Percentiles rank a stretch among this genome's conserved stretches.
phyloP scores from a whole-genome alignment of 208 protist genomes.

The Porcisia deanei region DNA sequence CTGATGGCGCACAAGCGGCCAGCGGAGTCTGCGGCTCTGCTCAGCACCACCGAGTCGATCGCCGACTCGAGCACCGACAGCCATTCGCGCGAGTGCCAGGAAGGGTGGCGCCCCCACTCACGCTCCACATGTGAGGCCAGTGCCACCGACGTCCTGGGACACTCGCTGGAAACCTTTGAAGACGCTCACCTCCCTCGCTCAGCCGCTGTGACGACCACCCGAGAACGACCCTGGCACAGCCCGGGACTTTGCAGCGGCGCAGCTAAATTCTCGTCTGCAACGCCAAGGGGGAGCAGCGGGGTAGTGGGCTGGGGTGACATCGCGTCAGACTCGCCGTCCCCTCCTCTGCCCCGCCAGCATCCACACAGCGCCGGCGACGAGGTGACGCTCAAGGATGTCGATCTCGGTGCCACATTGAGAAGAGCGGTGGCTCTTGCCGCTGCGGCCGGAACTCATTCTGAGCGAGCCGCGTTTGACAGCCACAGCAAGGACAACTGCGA shows the following conservation, averaged over 20 bases:
- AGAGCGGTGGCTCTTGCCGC: constrained; percentile 29
- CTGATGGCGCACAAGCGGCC: not conserved
- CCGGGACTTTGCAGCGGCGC: not conserved
- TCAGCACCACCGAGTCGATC: not conserved
- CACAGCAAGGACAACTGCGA: not conserved
- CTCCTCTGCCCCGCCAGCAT: not conserved
- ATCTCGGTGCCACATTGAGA: constrained; percentile 27
- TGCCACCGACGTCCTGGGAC: not conserved
- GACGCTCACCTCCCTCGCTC: not conserved
- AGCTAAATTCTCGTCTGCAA: not conserved
- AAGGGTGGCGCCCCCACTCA: not conserved
- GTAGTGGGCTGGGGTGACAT: not conserved
- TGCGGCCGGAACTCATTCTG: constrained; percentile 6
- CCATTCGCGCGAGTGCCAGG: not conserved
- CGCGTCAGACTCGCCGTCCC: not conserved
- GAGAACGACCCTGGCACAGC: not conserved
- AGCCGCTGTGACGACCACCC: not conserved
- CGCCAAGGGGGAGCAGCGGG: not conserved
- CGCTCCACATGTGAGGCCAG: not conserved
- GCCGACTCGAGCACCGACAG: constrained; percentile 1
- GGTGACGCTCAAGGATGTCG: constrained; percentile 14
- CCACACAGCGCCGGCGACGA: not conserved
- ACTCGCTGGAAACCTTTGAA: not conserved
- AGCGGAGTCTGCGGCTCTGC: not conserved
- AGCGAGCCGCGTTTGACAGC: not conserved